Percentiles rank a stretch among this genome's conserved stretches.
Conservation (phyloP, 345 rosid species). For the Populus nigra region DNA sequence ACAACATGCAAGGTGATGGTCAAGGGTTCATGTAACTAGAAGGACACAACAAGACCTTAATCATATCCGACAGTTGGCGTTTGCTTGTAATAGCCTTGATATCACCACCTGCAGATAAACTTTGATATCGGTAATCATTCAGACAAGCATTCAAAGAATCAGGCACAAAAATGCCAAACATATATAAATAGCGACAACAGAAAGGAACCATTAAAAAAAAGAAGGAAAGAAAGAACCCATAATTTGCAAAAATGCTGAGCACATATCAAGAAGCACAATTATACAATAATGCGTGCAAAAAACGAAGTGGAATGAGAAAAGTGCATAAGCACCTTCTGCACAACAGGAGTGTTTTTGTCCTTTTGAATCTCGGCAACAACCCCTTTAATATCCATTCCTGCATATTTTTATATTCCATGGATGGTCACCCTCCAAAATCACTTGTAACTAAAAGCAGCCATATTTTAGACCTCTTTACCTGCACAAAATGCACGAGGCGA, state of each 20-base stretch:
- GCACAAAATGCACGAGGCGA: conserved; percentile 83
- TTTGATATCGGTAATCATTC: conserved; percentile 39
- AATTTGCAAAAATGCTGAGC: not conserved
- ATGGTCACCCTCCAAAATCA: conserved; percentile 37
- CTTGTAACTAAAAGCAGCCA: not conserved
- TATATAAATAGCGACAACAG: not conserved
- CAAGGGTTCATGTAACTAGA: conserved; percentile 18
- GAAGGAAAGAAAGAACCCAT: not conserved
- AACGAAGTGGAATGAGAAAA: conserved; percentile 8
- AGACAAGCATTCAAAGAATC: conserved; percentile 1
- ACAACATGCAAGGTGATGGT: conserved; percentile 3
- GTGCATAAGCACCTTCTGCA: conserved; percentile 61
- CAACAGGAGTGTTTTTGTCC: conserved; percentile 73
- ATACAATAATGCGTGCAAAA: conserved; percentile 6
- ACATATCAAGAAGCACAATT: conserved; percentile 3
- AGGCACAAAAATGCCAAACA: not conserved
- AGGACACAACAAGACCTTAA: conserved; percentile 65
- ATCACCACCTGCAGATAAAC: conserved; percentile 89
- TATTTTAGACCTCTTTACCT: conserved; percentile 36
- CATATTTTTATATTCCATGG: conserved; percentile 34
- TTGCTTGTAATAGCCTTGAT: conserved; percentile 72
- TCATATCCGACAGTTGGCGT: conserved; percentile 69
- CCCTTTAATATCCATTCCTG: conserved; percentile 93
- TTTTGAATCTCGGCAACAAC: conserved; percentile 70
- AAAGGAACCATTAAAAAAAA: no score